These are phyloP conservation scores for Ceratopteris richardii DNA, from an alignment of 75 land plant species.

Conservation along the genomic window DNA sequence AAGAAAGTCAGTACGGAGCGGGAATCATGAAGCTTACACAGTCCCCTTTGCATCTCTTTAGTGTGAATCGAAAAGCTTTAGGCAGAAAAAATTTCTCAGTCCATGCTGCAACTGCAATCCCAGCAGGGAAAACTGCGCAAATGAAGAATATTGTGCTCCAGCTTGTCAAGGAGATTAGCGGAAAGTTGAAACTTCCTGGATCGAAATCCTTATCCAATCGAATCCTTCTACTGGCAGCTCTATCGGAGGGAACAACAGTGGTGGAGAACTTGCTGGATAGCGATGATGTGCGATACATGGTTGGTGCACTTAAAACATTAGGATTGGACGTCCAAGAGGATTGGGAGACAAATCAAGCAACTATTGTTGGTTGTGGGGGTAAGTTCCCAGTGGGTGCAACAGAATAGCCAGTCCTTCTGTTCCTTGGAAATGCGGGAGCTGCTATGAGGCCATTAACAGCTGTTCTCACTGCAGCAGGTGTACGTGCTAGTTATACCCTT, in stretches of 20 bases:
- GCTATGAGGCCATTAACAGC: conserved; percentile 98
- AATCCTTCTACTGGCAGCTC: conserved; percentile 87
- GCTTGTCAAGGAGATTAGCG: conserved; percentile 69
- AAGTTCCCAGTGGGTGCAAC: conserved; percentile 59
- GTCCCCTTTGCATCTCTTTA: too few species aligned
- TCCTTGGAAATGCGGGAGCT: conserved; percentile 98
- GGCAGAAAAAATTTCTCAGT: too few species aligned
- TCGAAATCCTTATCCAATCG: conserved; percentile 95
- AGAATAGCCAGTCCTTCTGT: conserved; percentile 38
- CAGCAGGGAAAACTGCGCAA: too few species aligned
- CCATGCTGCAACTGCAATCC: too few species aligned
- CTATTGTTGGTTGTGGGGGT: conserved; percentile 75
- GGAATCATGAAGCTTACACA: too few species aligned
- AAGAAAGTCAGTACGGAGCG: too few species aligned
- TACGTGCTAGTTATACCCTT: conserved; percentile 87
- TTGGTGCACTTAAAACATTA: conserved; percentile 68
- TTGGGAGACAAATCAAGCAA: conserved; percentile 32
- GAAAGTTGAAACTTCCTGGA: conserved; percentile 74
- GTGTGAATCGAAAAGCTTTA: too few species aligned
- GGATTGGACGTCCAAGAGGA: conserved; percentile 70
- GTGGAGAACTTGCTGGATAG: conserved; percentile 87
- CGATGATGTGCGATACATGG: conserved; percentile 92
- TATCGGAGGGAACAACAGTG: conserved; percentile 92
- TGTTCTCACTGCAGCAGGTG: conserved; percentile 89
- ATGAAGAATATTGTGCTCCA: conserved; percentile 61